These are phyloP conservation scores for Stephania cephalantha DNA, from an alignment of 164 flowering plant species.

Conservation along the genomic window DNA sequence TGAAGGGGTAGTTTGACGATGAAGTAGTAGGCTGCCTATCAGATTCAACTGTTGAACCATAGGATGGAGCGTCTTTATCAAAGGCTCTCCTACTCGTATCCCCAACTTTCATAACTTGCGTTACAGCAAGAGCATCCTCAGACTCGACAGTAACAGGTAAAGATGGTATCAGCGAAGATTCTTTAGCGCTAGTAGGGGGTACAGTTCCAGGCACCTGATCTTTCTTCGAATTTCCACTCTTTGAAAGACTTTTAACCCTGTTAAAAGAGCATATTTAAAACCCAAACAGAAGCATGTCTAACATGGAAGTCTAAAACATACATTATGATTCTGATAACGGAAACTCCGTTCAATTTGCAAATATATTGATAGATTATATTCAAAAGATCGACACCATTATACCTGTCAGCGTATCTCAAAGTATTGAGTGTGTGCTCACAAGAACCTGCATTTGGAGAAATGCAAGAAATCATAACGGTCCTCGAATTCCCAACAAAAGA, in stretches of 20 bases:
- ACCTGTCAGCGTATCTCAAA: slow-evolving; percentile 98
- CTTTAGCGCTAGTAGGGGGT: slow-evolving; percentile 37
- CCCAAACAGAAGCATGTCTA: background rate
- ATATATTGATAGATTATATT: background rate
- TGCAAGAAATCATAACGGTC: slow-evolving; percentile 99
- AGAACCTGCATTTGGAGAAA: slow-evolving; percentile 97
- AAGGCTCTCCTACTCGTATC: slow-evolving; percentile 45
- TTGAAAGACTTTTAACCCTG: slow-evolving; percentile 95
- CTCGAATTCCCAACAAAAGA: slow-evolving; percentile 98
- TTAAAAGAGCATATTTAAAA: slow-evolving; percentile 11
- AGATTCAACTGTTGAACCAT: slow-evolving; percentile 33
- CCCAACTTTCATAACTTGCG: slow-evolving; percentile 42
- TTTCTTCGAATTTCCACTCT: slow-evolving; percentile 73
- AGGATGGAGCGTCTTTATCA: slow-evolving; percentile 48
- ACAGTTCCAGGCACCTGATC: slow-evolving; percentile 44
- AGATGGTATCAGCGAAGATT: slow-evolving; percentile 42
- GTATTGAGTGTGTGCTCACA: slow-evolving; percentile 99
- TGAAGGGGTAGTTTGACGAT: slow-evolving; percentile 25
- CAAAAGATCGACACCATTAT: slow-evolving; percentile 12
- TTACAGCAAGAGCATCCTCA: slow-evolving; percentile 46
- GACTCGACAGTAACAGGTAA: slow-evolving; percentile 33
- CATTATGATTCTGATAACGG: background rate
- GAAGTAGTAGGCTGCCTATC: slow-evolving; percentile 35
- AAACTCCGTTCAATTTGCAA: background rate
- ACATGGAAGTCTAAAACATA: background rate